Evolutionary conservation across 371 early-diverging fungal genomes (phyloP), one percentile per base, ranked within the genome.

Genomic region (Massospora cicadina): DNA sequence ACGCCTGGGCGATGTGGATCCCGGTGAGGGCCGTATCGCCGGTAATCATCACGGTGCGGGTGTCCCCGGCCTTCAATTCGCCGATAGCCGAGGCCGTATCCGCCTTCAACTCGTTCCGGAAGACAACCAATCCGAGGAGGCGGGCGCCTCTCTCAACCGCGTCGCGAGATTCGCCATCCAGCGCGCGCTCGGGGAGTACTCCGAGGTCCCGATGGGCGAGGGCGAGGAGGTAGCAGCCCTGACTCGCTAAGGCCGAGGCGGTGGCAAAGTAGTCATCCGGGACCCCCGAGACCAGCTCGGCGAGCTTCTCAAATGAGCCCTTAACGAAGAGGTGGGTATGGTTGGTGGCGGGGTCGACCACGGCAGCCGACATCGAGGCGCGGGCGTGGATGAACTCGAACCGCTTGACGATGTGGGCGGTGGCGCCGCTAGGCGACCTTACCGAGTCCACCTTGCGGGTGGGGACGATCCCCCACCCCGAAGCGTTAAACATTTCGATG

Each of bases 1-100:
- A 86, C 65, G 85, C 78, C 55, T 81, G 84, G n/a, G 88, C 92
- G 69, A 94, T 86, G 67, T 84, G 87, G 17, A 91, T 77, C 33
- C 91, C 93, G 12, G 97, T 97, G 57, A 88, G 73, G 0, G 90
- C 84, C 53, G 88, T 87, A 69, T 97, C 97, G 55, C 97, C 97
- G 13, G 97, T 95, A 68, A 91, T 89, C 90, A 97, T 97, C 29
- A 90, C 79, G 10, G 79, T 82, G 29, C 90, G 81, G 28, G 87
- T 82, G 28, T 78, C 81, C 25, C 90, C 93, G 0, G 69, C 72
- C 65, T 85, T 85, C 55, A 97, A 79, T 67, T 85, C 81, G n/a
- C 73, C 71, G 64, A 97, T 83, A 0, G 88, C 89, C 2, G 74
- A 77, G 13, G 71, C 68, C 3, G 92, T 87, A 65, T 89, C 90